Evolutionary conservation across 768 basidiomycete species (phyloP).

Genomic region (Pleurotus cornucopiae): DNA sequence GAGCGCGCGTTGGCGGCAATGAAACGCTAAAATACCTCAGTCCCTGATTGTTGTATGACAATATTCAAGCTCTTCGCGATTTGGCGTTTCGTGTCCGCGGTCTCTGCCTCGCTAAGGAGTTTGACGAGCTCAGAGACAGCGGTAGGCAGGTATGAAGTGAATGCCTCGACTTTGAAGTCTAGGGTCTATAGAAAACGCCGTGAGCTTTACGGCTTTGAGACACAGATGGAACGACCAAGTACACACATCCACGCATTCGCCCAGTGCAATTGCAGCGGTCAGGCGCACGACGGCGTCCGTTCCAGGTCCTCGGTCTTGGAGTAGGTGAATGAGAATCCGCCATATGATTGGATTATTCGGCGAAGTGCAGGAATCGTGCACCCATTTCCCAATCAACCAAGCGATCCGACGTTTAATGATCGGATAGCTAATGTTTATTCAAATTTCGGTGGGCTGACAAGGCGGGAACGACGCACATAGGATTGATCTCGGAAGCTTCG

Average conservation of each 20-base stretch:
- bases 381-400: slow-evolving; percentile 91
- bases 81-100: slow-evolving; percentile 72
- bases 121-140: slow-evolving; percentile 63
- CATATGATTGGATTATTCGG: slow-evolving; percentile 66
- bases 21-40: slow-evolving; percentile 23
- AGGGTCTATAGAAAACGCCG: slow-evolving; percentile 41
- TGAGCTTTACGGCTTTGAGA: neutral
- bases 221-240: neutral
- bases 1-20: neutral
- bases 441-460: neutral
- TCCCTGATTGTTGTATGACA: slow-evolving; percentile 56
- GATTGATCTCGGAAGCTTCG: slow-evolving; percentile 58
- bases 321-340: slow-evolving; percentile 75
- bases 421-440: slow-evolving; percentile 55
- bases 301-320: slow-evolving; percentile 63
- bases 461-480: slow-evolving; percentile 39
- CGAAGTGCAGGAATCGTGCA: slow-evolving; percentile 59
- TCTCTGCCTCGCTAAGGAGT: slow-evolving; percentile 69
- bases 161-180: slow-evolving; percentile 56
- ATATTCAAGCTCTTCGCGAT: slow-evolving; percentile 67
- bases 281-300: slow-evolving; percentile 85
- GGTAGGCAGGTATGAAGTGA: slow-evolving; percentile 64
- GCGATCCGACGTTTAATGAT: slow-evolving; percentile 94
- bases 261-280: slow-evolving; percentile 75
- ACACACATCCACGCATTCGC: slow-evolving; percentile 83